These are phyloP conservation scores for Solanum acaule DNA, from an alignment of 257 asterid species.

Conservation along the genomic window DNA sequence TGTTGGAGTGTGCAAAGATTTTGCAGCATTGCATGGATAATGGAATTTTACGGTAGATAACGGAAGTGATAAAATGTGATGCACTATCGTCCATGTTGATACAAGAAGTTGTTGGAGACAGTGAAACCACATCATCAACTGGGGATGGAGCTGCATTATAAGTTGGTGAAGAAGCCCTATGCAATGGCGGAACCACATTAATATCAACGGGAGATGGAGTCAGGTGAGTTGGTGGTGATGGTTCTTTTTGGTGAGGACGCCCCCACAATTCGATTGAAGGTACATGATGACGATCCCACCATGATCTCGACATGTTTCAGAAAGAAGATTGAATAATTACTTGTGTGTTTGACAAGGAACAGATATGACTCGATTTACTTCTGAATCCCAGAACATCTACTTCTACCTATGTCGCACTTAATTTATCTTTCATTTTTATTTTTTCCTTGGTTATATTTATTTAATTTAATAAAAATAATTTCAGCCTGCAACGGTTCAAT, in stretches of 20 bases:
- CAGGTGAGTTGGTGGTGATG: background rate
- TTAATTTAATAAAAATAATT: no score
- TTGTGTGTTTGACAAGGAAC: background rate
- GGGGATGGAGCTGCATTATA: background rate
- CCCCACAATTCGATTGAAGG: background rate
- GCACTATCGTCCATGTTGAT: background rate
- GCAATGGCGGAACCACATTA: background rate
- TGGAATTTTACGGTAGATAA: background rate
- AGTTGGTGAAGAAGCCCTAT: background rate
- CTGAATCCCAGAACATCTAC: background rate
- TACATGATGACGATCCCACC: background rate
- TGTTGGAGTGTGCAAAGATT: background rate
- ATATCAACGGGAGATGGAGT: background rate
- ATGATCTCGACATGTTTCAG: background rate
- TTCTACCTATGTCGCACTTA: background rate
- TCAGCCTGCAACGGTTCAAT: background rate
- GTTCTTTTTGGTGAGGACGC: no score
- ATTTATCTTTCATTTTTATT: no score
- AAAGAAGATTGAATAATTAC: background rate
- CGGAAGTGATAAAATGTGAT: constrained; percentile 1
- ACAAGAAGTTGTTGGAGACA: background rate
- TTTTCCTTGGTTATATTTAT: no score
- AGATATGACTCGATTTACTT: background rate
- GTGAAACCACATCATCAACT: background rate
- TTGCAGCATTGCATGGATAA: constrained; percentile 4